phyloP scores from a whole-genome alignment of 164 flowering plant species.

The Vitis rotundifolia region DNA sequence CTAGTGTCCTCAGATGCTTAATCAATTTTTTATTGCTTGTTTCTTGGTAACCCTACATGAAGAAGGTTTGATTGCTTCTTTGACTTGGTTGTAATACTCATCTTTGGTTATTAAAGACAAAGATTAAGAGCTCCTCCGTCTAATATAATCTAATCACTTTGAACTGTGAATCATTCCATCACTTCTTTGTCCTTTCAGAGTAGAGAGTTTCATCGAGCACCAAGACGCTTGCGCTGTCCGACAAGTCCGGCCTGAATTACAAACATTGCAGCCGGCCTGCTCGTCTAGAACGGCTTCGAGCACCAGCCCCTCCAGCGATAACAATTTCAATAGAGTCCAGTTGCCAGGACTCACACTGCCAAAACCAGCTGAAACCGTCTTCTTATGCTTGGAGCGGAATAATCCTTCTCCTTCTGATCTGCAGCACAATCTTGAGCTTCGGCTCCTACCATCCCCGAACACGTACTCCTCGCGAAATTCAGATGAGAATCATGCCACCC shows the following conservation, averaged over 20 bases:
- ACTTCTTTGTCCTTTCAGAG: constrained; percentile 39
- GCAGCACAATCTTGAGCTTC: constrained; percentile 64
- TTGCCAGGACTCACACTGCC: constrained; percentile 34
- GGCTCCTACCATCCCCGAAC: constrained; percentile 45
- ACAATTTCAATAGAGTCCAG: constrained; percentile 49
- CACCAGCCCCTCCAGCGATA: constrained; percentile 74
- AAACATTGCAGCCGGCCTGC: constrained; percentile 46
- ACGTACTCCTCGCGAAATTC: constrained; percentile 8
- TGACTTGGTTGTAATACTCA: neutral
- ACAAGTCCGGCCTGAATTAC: constrained; percentile 42
- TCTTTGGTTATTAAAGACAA: too few species aligned
- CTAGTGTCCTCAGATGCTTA: constrained; percentile 7
- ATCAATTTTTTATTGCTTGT: constrained; percentile 17
- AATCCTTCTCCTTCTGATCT: neutral
- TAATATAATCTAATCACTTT: neutral
- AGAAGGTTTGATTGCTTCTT: constrained; percentile 2
- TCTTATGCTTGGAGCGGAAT: constrained; percentile 18
- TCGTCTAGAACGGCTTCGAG: constrained; percentile 74
- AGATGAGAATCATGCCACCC: constrained; percentile 44
- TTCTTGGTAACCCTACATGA: constrained; percentile 19
- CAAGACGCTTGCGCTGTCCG: constrained; percentile 83
- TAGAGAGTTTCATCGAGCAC: constrained; percentile 95
- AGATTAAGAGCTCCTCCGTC: neutral
- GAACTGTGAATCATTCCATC: constrained; percentile 11
- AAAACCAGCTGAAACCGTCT: constrained; percentile 20